These are phyloP conservation scores for Exophiala calicioides DNA, from an alignment of 2,329 filamentous ascomycete species.

Conservation along the genomic window DNA sequence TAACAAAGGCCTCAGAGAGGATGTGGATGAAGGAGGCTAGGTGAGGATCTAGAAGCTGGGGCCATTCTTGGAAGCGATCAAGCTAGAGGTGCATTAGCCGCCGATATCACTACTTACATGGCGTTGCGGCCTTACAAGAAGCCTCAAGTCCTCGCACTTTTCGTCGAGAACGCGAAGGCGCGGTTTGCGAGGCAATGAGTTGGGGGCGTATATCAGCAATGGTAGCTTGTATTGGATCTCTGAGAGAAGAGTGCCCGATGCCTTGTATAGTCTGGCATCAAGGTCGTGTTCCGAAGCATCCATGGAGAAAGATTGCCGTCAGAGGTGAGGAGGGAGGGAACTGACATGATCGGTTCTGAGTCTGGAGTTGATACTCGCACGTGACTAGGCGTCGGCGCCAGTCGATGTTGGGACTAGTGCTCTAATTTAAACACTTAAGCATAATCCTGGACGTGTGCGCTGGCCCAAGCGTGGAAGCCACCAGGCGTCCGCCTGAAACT, in stretches of 20 bases:
- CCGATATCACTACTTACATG: not conserved
- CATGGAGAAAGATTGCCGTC: slow-evolving; percentile 34
- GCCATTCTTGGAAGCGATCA: slow-evolving; percentile 91
- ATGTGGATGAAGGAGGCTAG: slow-evolving; percentile 73
- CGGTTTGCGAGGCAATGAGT: slow-evolving; percentile 26
- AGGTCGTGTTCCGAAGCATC: slow-evolving; percentile 45
- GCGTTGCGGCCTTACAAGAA: slow-evolving; percentile 23
- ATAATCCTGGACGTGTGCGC: too few species aligned
- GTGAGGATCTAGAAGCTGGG: slow-evolving; percentile 85
- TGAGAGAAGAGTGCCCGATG: slow-evolving; percentile 45
- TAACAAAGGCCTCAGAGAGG: slow-evolving; percentile 73
- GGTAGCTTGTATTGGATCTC: slow-evolving; percentile 46
- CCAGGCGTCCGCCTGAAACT: slow-evolving; percentile 6
- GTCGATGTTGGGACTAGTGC: not conserved
- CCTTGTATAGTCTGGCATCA: slow-evolving; percentile 50
- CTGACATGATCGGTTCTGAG: too few species aligned
- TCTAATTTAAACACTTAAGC: too few species aligned
- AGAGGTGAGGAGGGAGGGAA: not conserved
- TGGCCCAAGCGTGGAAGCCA: not conserved
- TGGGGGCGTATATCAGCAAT: slow-evolving; percentile 36
- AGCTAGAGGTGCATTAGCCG: slow-evolving; percentile 49
- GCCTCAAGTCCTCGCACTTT: slow-evolving; percentile 23
- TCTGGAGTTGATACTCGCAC: not conserved
- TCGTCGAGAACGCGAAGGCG: slow-evolving; percentile 10
- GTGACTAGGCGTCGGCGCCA: not conserved